These are phyloP conservation scores for Chiua sp. DNA, from an alignment of 1,284 basidiomycete species.

Conservation along the genomic window DNA sequence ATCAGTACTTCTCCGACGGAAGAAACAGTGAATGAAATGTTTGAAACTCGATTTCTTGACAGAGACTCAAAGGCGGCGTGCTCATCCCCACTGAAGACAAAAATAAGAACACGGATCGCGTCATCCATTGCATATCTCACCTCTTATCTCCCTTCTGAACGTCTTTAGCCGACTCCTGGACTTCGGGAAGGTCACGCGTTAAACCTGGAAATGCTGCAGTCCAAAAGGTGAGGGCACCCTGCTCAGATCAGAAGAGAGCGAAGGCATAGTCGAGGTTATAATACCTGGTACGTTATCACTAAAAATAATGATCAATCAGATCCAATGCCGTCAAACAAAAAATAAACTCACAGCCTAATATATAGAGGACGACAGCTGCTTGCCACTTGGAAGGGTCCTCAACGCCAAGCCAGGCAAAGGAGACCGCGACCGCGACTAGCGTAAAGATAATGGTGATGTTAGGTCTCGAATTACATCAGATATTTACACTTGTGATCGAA, in stretches of 20 bases:
- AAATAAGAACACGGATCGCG: slow-evolving; percentile 5
- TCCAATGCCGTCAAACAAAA: background rate
- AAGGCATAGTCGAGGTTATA: background rate
- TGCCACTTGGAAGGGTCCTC: slow-evolving; percentile 72
- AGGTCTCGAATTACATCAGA: slow-evolving; percentile 48
- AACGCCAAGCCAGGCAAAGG: slow-evolving; percentile 80
- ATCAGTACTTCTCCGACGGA: slow-evolving; percentile 77
- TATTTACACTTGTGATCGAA: background rate
- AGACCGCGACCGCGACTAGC: slow-evolving; percentile 66
- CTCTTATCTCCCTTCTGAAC: slow-evolving; percentile 49
- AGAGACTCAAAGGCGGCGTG: slow-evolving; percentile 71
- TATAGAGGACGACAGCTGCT: slow-evolving; percentile 71
- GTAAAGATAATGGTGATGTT: slow-evolving; percentile 84
- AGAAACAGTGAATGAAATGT: slow-evolving; percentile 77
- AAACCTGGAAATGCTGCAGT: slow-evolving; percentile 85
- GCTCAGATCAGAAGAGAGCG: slow-evolving; percentile 3
- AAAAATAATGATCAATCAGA: background rate
- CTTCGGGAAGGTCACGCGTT: slow-evolving; percentile 73
- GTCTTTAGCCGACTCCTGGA: slow-evolving; percentile 54
- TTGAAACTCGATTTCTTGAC: slow-evolving; percentile 78
- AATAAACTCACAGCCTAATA: slow-evolving; percentile 66
- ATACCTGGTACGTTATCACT: slow-evolving; percentile 82
- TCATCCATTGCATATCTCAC: slow-evolving; percentile 37
- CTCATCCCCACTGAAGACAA: slow-evolving; percentile 51
- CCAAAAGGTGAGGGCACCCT: slow-evolving; percentile 82